Evolutionary conservation across 1,284 basidiomycete species (phyloP), one percentile per base, ranked within the genome.

Genomic region (Trametes versicolor): DNA sequence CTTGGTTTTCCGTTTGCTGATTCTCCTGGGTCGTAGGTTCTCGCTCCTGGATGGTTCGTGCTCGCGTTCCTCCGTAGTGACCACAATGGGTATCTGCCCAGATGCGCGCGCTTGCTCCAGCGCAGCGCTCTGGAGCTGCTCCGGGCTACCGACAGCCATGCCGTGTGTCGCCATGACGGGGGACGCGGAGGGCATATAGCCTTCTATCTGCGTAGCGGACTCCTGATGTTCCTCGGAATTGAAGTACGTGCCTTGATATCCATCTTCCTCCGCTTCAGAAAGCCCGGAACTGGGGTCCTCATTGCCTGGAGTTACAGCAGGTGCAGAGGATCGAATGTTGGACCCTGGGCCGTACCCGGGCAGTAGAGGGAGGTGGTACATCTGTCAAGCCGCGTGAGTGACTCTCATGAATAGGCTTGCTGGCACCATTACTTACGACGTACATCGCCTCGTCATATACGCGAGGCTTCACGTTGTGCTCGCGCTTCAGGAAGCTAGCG

Each of bases 361-460:
- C 5, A 98, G 83, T 0, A 98, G 82, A 0, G 96, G 96, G 1
- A 97, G 85, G 74, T 96, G 93, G 73, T 98, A 98, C 79, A 95
- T 91, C 94, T 93, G 55, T 2, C 6, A 10, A 15, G 13, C 29
- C 3, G 37, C 17, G 32, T 57, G 4, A 17, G 13, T 13, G n/a
- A 23, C 15, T 15, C 19, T 19, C 6, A 13, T 13, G 0, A n/a
- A n/a, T 45, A 21, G 10, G 41, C 13, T 27, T 13, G 1, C 8
- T 9, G 4, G 8, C 23, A 45, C 6, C 2, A n/a, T 27, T 36
- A 87, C 92, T 79, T 68, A 96, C 94, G 55, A 91, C 93, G 79
- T 97, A 98, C 68, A 96, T 81, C 2, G 96, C 96, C 77, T 98
- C 96, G 75, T 98, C 96, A 73, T 95, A 98, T 1, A 96, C 87